Base-by-base conservation (phyloP, 2,329 filamentous ascomycete species). In the Ramularia collo-cygni region DNA sequence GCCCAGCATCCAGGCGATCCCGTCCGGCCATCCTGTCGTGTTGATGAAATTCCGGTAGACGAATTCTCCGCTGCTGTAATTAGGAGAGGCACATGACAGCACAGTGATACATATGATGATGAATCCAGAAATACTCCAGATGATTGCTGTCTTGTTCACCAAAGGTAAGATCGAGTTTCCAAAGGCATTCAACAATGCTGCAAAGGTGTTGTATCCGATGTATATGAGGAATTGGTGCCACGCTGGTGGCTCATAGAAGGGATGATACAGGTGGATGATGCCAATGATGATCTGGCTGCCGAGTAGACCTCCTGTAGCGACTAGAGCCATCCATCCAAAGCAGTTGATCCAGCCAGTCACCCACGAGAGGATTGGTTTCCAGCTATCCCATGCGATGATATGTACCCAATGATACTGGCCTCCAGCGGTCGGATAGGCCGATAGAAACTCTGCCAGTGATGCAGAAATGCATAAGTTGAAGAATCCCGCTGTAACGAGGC, bases 171-270 rank as follows among this genome's bases (percentile, higher is more conserved):
- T 53, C 3, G 67, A 64, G 51, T 77, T 81, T 55, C 73, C 66
- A 48, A 85, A 81, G 1, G 77, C 74, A 47, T 86, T 86, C 59
- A 85, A 65, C 34, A 75, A 40, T 43, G 85, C 76, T 3, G 77
- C 77, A 12, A 74, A 61, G 13, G 79, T 44, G 10, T 76, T 79
- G 54, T 79, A 80, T 5, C 61, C 79, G 31, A 83, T 70, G 59
- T 85, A 86, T 34, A 86, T 79, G 18, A 85, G 65, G 59, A 86
- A 86, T 48, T 84, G 78, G 52, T 87, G 81, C 79, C 81, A 86
- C 3, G 75, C 55, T 54, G 81, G 61, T 2, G 74, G 44, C 15
- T 69, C 64, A 54, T 80, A 85, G 35, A 65, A 64, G 0, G 75
- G 66, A 48, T 80, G 64, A 59, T 79, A 73, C 26, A 86, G 64